Conservation (phyloP, 768 basidiomycete genomes). For the Leccinum fibrillosum region DNA sequence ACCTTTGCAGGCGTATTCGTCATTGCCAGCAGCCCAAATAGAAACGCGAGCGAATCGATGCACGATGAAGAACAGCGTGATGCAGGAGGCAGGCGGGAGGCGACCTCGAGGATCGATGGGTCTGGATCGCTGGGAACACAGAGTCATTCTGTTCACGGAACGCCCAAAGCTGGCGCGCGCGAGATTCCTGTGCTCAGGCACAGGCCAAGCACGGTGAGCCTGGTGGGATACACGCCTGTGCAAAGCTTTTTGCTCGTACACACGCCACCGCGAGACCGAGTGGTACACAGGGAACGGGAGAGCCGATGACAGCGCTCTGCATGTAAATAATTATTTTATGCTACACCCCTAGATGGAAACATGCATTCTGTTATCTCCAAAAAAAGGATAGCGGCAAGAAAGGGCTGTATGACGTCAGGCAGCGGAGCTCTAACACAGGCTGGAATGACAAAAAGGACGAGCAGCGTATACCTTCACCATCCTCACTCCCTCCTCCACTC, state of each 20-base stretch:
- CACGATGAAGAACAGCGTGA: constrained; percentile 33
- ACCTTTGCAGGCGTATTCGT: constrained; percentile 89
- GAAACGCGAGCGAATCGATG: constrained; percentile 24
- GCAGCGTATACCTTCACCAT: constrained; percentile 10
- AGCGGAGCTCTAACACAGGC: constrained; percentile 31
- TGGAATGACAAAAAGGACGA: constrained; percentile 31
- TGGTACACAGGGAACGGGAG: constrained; percentile 31
- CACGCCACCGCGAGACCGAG: constrained; percentile 55
- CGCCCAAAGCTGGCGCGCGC: constrained; percentile 41
- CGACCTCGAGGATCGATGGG: constrained; percentile 26
- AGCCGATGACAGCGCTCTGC: not conserved
- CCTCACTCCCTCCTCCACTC: not conserved
- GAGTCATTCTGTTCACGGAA: constrained; percentile 41
- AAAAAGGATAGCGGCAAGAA: constrained; percentile 9
- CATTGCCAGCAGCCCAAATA: constrained; percentile 63
- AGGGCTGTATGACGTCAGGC: constrained; percentile 30
- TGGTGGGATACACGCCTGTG: constrained; percentile 72
- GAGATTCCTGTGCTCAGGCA: constrained; percentile 47
- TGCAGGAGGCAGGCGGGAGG: constrained; percentile 27
- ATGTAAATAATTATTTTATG: not conserved
- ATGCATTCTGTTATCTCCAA: not conserved
- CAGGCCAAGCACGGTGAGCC: constrained; percentile 53
- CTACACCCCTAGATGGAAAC: not conserved
- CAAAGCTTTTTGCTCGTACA: constrained; percentile 70
- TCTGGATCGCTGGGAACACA: constrained; percentile 25